A percentile compares a stretch with the other conserved stretches of the same genome.
Conservation (phyloP, 2,329 filamentous ascomycete species). For the Zymoseptoria tritici region DNA sequence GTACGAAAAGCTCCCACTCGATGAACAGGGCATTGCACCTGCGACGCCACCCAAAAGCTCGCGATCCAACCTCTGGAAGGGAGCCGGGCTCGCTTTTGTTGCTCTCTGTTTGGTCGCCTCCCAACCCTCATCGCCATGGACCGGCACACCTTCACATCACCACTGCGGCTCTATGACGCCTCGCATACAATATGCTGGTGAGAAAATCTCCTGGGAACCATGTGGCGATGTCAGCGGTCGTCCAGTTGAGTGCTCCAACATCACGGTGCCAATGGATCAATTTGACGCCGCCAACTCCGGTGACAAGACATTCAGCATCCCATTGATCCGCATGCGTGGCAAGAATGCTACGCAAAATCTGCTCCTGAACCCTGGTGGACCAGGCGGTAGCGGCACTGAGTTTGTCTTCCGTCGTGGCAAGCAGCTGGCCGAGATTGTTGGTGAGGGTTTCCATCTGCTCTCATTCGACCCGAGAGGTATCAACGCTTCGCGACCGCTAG, state of each 20-base stretch:
- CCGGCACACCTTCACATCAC: background rate
- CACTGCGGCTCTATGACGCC: background rate
- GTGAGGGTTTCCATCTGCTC: constrained; percentile 16
- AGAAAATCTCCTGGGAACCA: constrained; percentile 15
- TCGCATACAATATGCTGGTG: constrained; percentile 9
- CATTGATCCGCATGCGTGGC: constrained; percentile 13
- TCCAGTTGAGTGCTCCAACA: constrained; percentile 13
- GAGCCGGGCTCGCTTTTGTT: background rate
- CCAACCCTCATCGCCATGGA: background rate
- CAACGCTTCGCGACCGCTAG: constrained; percentile 14
- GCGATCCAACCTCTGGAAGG: background rate
- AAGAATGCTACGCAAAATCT: constrained; percentile 9
- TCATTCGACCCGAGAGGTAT: constrained; percentile 19
- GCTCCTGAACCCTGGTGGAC: constrained; percentile 16
- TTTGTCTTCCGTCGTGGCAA: constrained; percentile 17
- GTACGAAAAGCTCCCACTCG: background rate
- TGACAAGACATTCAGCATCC: constrained; percentile 17
- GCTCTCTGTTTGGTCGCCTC: background rate
- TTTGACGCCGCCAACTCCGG: constrained; percentile 16
- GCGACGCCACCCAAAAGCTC: background rate
- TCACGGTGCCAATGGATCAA: constrained; percentile 17
- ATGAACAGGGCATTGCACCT: background rate
- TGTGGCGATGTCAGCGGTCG: constrained; percentile 15
- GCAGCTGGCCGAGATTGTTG: constrained; percentile 17
- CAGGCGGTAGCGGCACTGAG: constrained; percentile 15